Evolutionary conservation across 257 asterid species (phyloP).

Genomic region (Anisodus acutangulus): DNA sequence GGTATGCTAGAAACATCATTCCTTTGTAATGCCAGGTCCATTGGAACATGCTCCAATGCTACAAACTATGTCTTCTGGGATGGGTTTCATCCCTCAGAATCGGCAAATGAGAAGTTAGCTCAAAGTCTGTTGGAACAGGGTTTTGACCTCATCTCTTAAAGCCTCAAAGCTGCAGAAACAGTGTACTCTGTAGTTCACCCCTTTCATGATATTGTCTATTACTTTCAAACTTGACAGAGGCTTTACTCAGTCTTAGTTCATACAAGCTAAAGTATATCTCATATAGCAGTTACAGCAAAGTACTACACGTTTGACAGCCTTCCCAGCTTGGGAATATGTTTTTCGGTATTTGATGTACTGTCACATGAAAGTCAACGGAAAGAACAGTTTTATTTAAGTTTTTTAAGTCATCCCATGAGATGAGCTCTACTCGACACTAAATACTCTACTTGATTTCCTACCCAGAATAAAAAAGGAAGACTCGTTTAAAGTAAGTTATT

Average conservation of each 20-base stretch:
- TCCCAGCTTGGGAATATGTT: slow-evolving; percentile 20
- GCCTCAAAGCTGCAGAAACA: slow-evolving; percentile 23
- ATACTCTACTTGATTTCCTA: slow-evolving; percentile 25
- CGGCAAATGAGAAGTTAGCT: slow-evolving; percentile 75
- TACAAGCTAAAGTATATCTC: not conserved
- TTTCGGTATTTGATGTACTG: slow-evolving; percentile 11
- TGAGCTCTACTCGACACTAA: slow-evolving; percentile 5
- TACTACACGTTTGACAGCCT: slow-evolving; percentile 1
- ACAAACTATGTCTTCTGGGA: slow-evolving; percentile 78
- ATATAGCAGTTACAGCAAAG: slow-evolving; percentile 13
- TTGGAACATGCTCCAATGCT: slow-evolving; percentile 84
- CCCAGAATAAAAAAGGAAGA: not conserved
- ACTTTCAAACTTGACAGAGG: slow-evolving; percentile 11
- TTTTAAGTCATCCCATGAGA: slow-evolving; percentile 6
- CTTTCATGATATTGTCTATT: slow-evolving; percentile 1
- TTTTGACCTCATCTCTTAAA: slow-evolving; percentile 65
- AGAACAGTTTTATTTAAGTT: not conserved
- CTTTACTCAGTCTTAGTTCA: not conserved
- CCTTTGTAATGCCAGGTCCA: slow-evolving; percentile 64
- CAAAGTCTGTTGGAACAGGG: slow-evolving; percentile 68
- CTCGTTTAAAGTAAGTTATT: not conserved
- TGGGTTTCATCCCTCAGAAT: slow-evolving; percentile 77
- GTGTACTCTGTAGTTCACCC: slow-evolving; percentile 29
- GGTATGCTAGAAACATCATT: slow-evolving; percentile 67
- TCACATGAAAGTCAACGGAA: not conserved